Conservation (phyloP, 305 asterid species). For the Ruellia speciosa region DNA sequence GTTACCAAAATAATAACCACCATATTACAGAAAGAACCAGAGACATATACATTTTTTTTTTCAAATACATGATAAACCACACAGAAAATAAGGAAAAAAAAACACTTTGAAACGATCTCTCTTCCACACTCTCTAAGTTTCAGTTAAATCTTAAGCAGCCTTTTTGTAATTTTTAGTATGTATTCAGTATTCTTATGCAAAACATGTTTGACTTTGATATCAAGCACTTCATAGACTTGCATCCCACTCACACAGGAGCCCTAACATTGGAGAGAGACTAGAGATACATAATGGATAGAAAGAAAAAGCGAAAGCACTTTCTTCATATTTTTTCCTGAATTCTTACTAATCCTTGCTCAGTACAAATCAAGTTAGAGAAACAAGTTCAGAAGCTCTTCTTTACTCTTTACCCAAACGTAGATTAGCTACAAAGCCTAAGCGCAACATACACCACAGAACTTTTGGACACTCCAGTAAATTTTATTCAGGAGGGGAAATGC, state of each 20-base stretch:
- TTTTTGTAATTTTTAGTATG: too few relatives aligned
- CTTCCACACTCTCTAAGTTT: not conserved
- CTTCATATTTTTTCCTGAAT: not conserved
- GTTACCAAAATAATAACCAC: not conserved
- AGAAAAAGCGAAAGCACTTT: not conserved
- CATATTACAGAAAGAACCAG: not conserved
- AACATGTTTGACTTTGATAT: not conserved
- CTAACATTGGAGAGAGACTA: too few relatives aligned
- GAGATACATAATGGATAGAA: not conserved
- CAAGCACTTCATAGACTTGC: not conserved
- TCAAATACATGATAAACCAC: not conserved
- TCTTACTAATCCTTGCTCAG: not conserved
- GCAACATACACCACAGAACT: not conserved
- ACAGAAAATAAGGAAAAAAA: not conserved
- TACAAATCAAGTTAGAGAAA: not conserved
- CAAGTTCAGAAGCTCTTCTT: too few relatives aligned
- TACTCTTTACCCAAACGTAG: not conserved
- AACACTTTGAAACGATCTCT: not conserved
- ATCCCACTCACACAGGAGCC: not conserved
- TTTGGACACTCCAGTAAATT: not conserved
- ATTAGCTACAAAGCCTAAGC: not conserved
- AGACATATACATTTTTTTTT: not conserved
- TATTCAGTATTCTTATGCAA: not conserved
- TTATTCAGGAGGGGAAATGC: not conserved
- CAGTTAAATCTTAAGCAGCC: too few relatives aligned